phyloP scores from a whole-genome alignment of 2,329 filamentous ascomycete genomes.

The Neofusicoccum sp. region DNA sequence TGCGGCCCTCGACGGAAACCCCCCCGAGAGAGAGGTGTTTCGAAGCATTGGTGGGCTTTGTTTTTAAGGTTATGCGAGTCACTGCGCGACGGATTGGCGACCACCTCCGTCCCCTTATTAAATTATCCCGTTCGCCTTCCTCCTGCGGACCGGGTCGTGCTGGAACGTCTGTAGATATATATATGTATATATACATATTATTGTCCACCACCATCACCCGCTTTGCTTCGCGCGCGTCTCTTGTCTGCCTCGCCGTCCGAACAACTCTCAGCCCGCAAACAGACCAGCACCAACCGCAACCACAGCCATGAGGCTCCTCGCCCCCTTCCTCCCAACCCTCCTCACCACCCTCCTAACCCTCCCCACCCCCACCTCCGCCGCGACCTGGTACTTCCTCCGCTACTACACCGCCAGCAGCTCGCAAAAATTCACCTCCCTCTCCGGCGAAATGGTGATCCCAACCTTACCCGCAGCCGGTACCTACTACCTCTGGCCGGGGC shows the following conservation, averaged over 20 bases:
- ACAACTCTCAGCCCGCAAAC: slow-evolving; percentile 20
- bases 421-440: slow-evolving; percentile 22
- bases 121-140: not conserved
- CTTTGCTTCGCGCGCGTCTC: slow-evolving; percentile 7
- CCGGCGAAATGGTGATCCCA: slow-evolving; percentile 22
- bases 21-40: not conserved
- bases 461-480: slow-evolving; percentile 28
- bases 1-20: no score
- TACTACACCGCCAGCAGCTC: slow-evolving; percentile 20
- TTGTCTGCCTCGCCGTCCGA: slow-evolving; percentile 1
- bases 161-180: no score
- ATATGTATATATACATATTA: no score
- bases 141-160: slow-evolving; percentile 17
- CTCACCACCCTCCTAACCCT: not conserved
- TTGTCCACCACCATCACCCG: no score
- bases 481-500: slow-evolving; percentile 46
- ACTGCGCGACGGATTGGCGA: no score
- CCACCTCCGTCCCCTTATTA: not conserved
- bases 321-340: not conserved
- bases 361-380: slow-evolving; percentile 8
- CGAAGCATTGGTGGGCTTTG: not conserved
- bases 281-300: not conserved
- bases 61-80: not conserved
- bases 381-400: slow-evolving; percentile 24
- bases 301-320: not conserved